Base-by-base conservation (phyloP, 352 stramenopile species). In the Phytophthora sp. region DNA sequence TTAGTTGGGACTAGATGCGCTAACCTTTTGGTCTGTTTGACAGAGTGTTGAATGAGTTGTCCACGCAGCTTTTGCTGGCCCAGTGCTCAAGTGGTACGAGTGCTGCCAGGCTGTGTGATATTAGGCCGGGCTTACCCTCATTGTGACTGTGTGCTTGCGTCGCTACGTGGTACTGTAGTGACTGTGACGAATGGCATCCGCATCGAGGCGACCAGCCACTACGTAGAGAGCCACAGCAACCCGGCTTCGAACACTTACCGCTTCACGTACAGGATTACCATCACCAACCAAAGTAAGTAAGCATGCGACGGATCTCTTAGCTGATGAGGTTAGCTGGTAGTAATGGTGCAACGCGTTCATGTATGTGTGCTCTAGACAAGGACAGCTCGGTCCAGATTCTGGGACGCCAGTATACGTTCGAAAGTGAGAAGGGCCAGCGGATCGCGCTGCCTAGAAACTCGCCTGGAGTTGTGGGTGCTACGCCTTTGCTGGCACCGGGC, bases 211-310 rank as follows among this genome's bases (percentile, higher is more conserved):
- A 91, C 84, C 43, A 89, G 81, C 50, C 79, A 91, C 57, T 89
- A 88, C 57, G 65, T 94, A 45, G 48, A 76, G 48, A 76, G 42
- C 13, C 69, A 84, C 48, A 91, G 80, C 39, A 76, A 80, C 31
- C 77, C 80, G 5, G 57, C 69, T 41, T 54, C 77, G 15, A 71
- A 79, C 32, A 72, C 72, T 30, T 94, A 82, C 69, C 80, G 83
- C 49, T 94, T 89, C 62, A 90, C 81, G 46, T 94, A 94, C 44
- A 81, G 85, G 41, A 56, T 94, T 23, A 88, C 77, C 39, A 91
- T 94, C 59, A 89, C 79, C 17, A 92, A 94, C 63, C 63, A 87
- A 56, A 88, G 85, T 91, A 62, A 57, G 64, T 23, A 27, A 26
- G 6, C 1, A 46, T 50, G 34, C 62, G n/a, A n/a, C n/a, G n/a